These are phyloP conservation scores for Amanita muscaria DNA, from an alignment of 768 basidiomycete genomes.

Conservation along the genomic window DNA sequence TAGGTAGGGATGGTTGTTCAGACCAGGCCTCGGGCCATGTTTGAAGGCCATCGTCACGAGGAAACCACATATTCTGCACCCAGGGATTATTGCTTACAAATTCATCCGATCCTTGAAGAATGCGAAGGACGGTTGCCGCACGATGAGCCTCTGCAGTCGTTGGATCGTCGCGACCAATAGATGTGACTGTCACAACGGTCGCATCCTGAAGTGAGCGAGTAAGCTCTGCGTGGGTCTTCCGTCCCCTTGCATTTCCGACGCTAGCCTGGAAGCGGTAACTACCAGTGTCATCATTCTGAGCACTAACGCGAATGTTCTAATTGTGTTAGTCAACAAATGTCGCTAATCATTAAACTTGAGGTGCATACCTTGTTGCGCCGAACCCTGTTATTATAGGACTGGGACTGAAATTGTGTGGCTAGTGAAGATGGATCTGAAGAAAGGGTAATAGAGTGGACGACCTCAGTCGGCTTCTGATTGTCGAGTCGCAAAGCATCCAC, in stretches of 20 bases:
- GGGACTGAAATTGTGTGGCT: conserved; percentile 24
- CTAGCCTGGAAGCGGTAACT: conserved; percentile 33
- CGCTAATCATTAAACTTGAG: neutral
- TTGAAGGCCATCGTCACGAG: conserved; percentile 19
- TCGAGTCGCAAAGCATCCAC: conserved; percentile 38
- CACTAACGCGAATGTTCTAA: conserved; percentile 23
- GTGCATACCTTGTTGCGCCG: conserved; percentile 30
- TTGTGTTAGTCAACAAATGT: neutral
- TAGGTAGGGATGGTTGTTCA: neutral
- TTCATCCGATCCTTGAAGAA: conserved; percentile 32
- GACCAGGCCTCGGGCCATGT: conserved; percentile 36
- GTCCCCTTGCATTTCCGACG: conserved; percentile 36
- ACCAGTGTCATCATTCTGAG: conserved; percentile 19
- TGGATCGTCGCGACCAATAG: conserved; percentile 46
- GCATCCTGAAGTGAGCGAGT: conserved; percentile 17
- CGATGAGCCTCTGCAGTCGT: conserved; percentile 50
- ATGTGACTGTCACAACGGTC: conserved; percentile 32
- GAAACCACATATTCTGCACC: conserved; percentile 43
- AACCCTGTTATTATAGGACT: conserved; percentile 27
- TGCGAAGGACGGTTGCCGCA: conserved; percentile 29
- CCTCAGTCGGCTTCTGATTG: conserved; percentile 35
- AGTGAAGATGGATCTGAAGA: conserved; percentile 5
- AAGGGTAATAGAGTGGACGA: conserved; percentile 25
- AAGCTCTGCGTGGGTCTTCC: conserved; percentile 19
- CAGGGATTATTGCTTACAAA: conserved; percentile 35